Percentiles rank a stretch among this genome's conserved stretches.
These are phyloP conservation scores for Gautieria morchelliformis DNA, from an alignment of 768 basidiomycete species.

Conservation along the genomic window DNA sequence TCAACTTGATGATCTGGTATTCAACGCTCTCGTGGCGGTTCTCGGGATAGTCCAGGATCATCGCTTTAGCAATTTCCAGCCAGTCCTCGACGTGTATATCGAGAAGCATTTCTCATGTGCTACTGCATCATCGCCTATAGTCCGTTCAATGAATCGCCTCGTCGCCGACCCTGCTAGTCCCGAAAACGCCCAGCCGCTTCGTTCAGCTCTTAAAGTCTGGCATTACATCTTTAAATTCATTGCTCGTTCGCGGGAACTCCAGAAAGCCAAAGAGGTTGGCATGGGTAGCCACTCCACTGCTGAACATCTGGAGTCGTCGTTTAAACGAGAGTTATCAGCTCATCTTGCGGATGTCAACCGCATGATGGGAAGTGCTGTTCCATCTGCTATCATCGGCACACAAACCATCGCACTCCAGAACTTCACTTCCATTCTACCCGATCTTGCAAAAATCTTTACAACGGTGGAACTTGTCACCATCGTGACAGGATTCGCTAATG, in stretches of 20 bases:
- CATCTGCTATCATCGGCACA: constrained; percentile 87
- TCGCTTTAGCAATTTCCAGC: constrained; percentile 90
- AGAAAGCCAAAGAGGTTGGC: constrained; percentile 70
- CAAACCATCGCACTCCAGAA: constrained; percentile 91
- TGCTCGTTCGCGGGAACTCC: constrained; percentile 78
- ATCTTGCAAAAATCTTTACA: constrained; percentile 71
- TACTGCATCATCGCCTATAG: constrained; percentile 72
- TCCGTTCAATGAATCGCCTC: constrained; percentile 80
- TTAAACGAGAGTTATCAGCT: constrained; percentile 72
- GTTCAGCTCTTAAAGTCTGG: constrained; percentile 93
- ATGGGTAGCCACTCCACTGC: constrained; percentile 75
- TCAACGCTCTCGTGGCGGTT: constrained; percentile 84
- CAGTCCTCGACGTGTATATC: constrained; percentile 90
- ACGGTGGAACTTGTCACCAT: constrained; percentile 80
- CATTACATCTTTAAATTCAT: constrained; percentile 95
- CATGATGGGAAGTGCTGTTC: constrained; percentile 77
- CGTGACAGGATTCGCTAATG: constrained; percentile 79
- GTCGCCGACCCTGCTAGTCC: constrained; percentile 60
- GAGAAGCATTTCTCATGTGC: constrained; percentile 79
- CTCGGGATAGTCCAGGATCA: constrained; percentile 90
- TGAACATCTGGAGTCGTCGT: constrained; percentile 75
- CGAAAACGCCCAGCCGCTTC: constrained; percentile 68
- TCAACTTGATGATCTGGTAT: constrained; percentile 79
- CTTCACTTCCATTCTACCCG: constrained; percentile 86
- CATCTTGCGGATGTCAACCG: constrained; percentile 75